Conservation (phyloP, 257 asterid species). For the Przewalskia tangutica region DNA sequence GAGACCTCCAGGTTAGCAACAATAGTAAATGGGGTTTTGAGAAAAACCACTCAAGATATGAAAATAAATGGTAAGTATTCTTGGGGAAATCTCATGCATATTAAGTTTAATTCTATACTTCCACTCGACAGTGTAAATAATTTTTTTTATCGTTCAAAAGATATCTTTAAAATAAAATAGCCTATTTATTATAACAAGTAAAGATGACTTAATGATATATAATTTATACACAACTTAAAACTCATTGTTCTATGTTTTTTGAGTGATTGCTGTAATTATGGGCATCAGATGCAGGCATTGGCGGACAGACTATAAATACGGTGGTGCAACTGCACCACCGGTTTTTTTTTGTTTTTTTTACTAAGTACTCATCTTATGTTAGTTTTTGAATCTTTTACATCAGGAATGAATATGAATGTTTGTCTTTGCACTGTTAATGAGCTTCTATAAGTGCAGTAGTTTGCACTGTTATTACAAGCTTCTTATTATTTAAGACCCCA, state of each 20-base stretch:
- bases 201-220: not conserved
- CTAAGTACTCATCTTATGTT: no score
- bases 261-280: not conserved
- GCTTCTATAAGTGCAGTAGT: no score
- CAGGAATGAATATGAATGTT: no score
- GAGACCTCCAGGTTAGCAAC: slow-evolving; percentile 45
- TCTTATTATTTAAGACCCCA: no score
- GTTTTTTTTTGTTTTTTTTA: no score
- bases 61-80: slow-evolving; percentile 32
- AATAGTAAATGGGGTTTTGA: slow-evolving; percentile 40
- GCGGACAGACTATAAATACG: no score
- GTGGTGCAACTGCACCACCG: no score
- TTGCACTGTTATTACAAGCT: no score
- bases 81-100: not conserved
- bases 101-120: not conserved
- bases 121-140: not conserved
- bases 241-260: not conserved
- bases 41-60: slow-evolving; percentile 41
- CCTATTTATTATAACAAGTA: not conserved
- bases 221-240: not conserved
- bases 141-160: no score
- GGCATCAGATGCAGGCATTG: not conserved
- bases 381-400: no score
- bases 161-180: not conserved
- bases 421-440: no score